phyloP scores from a whole-genome alignment of 1,139 yeast genomes.

The Yamadazyma triangularis region DNA sequence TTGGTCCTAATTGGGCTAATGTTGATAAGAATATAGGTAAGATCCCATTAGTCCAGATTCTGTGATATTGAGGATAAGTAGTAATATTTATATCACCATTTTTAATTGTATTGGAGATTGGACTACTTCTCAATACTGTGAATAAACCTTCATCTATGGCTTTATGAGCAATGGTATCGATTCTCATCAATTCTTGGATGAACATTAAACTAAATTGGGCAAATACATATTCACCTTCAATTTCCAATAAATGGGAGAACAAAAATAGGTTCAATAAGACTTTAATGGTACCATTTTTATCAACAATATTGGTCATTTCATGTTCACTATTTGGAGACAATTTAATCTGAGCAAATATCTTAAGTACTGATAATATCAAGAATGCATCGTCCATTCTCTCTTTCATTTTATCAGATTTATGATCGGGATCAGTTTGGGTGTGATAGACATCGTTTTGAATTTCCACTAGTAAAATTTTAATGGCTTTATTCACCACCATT shows the following conservation, averaged over 20 bases:
- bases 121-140: slow-evolving; percentile 68
- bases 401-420: slow-evolving; percentile 26
- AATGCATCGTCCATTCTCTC: slow-evolving; percentile 61
- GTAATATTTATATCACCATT: slow-evolving; percentile 56
- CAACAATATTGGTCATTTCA: slow-evolving; percentile 50
- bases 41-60: slow-evolving; percentile 79
- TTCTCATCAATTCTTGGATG: slow-evolving; percentile 62
- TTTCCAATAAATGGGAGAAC: slow-evolving; percentile 57
- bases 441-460: slow-evolving; percentile 53
- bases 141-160: slow-evolving; percentile 64
- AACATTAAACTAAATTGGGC: slow-evolving; percentile 72
- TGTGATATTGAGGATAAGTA: slow-evolving; percentile 54
- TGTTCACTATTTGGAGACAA: slow-evolving; percentile 46
- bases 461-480: slow-evolving; percentile 49
- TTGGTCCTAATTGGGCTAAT: slow-evolving; percentile 58
- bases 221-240: slow-evolving; percentile 60
- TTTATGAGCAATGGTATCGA: slow-evolving; percentile 62
- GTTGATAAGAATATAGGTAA: slow-evolving; percentile 63
- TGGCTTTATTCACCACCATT: slow-evolving; percentile 55
- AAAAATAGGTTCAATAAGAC: slow-evolving; percentile 65
- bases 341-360: slow-evolving; percentile 50
- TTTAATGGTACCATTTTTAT: slow-evolving; percentile 57
- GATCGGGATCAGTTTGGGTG: slow-evolving; percentile 27
- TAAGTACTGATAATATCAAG: slow-evolving; percentile 58
- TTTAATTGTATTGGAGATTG: slow-evolving; percentile 63